Evolutionary conservation across 2,329 filamentous ascomycete species (phyloP).

Genomic region (Dichotomopilus funicola): DNA sequence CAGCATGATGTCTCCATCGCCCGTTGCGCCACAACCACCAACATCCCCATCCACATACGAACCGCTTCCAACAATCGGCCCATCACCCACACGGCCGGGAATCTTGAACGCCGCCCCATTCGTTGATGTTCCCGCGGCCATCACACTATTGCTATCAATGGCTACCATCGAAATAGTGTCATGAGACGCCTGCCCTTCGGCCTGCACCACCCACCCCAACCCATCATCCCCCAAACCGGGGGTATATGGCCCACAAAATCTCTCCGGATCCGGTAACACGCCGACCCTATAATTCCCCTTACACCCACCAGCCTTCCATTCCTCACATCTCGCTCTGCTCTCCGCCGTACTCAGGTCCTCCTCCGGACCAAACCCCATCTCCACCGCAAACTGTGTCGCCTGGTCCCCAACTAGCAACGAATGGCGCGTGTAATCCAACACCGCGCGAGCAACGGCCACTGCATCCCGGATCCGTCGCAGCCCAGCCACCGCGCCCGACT

Average conservation of each 20-base stretch:
- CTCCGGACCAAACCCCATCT: slow-evolving; percentile 41
- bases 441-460: slow-evolving; percentile 43
- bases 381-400: slow-evolving; percentile 46
- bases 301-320: slow-evolving; percentile 38
- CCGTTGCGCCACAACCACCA: slow-evolving; percentile 50
- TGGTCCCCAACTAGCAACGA: slow-evolving; percentile 46
- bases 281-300: slow-evolving; percentile 46
- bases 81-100: slow-evolving; percentile 50
- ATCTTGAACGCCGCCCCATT: slow-evolving; percentile 50
- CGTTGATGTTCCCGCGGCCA: slow-evolving; percentile 50
- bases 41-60: slow-evolving; percentile 49
- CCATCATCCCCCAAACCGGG: slow-evolving; percentile 25
- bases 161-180: slow-evolving; percentile 50
- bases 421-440: slow-evolving; percentile 46
- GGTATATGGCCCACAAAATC: slow-evolving; percentile 42
- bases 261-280: slow-evolving; percentile 37
- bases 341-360: slow-evolving; percentile 39
- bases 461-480: slow-evolving; percentile 44
- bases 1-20: slow-evolving; percentile 53
- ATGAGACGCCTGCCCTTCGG: slow-evolving; percentile 32
- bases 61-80: slow-evolving; percentile 47
- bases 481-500: slow-evolving; percentile 46
- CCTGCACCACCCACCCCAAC: background rate
- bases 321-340: slow-evolving; percentile 35
- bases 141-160: slow-evolving; percentile 36